Percentiles rank a stretch among this genome's conserved stretches.
Evolutionary conservation across 2,329 filamentous ascomycete species (phyloP).

Genomic region (Aureobasidium sp.): DNA sequence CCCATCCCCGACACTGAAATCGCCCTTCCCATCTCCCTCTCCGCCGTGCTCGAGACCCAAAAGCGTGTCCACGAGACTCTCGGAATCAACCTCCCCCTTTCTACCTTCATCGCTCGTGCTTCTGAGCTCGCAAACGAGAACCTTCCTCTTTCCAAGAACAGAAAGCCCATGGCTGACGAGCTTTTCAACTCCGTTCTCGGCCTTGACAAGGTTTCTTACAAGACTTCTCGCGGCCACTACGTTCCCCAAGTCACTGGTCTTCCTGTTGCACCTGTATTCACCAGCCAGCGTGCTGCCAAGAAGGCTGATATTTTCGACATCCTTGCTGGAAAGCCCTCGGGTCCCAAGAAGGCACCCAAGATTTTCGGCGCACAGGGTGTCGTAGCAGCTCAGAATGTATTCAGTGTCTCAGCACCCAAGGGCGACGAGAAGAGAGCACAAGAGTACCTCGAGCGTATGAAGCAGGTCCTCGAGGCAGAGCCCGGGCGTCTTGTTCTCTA

Average conservation of each 20-base stretch:
- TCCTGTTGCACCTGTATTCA: slow-evolving; percentile 33
- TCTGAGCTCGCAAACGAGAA: slow-evolving; percentile 80
- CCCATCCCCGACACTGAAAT: slow-evolving; percentile 48
- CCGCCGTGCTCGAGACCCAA: slow-evolving; percentile 71
- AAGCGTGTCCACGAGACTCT: slow-evolving; percentile 68
- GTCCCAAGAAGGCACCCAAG: slow-evolving; percentile 24
- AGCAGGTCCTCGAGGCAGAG: slow-evolving; percentile 71
- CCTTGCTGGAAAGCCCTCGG: slow-evolving; percentile 42
- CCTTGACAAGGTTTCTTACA: slow-evolving; percentile 41
- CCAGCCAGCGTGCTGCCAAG: slow-evolving; percentile 25
- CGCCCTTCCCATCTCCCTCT: slow-evolving; percentile 67
- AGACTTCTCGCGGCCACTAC: slow-evolving; percentile 53
- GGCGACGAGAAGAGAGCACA: slow-evolving; percentile 74
- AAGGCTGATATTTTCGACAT: slow-evolving; percentile 76
- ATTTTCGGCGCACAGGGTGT: slow-evolving; percentile 23
- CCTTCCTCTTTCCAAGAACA: slow-evolving; percentile 58
- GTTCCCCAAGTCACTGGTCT: slow-evolving; percentile 61
- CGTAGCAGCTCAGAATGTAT: slow-evolving; percentile 57
- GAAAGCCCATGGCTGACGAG: slow-evolving; percentile 64
- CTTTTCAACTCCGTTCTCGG: slow-evolving; percentile 87
- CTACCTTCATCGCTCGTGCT: slow-evolving; percentile 78
- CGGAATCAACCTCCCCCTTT: slow-evolving; percentile 72
- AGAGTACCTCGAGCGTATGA: slow-evolving; percentile 78
- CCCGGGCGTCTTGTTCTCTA: slow-evolving; percentile 62
- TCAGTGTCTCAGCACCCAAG: slow-evolving; percentile 70